Conservation (phyloP, 2,329 filamentous ascomycete genomes). For the Talaromyces sp. region DNA sequence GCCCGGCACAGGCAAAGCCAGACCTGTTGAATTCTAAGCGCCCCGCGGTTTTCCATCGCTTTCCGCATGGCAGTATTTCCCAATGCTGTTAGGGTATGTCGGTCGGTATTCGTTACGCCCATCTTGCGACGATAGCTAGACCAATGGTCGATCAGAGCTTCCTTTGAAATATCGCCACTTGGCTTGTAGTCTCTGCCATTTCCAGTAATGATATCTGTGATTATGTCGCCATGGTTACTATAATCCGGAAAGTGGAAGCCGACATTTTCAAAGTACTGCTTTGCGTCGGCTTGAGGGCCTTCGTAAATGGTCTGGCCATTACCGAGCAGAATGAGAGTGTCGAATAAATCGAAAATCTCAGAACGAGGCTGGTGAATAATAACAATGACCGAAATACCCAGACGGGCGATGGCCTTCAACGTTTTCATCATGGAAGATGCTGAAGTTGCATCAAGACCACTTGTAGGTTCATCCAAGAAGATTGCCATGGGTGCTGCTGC, state of each 20-base stretch:
- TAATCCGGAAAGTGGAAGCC: constrained; percentile 51
- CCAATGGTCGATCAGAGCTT: constrained; percentile 6
- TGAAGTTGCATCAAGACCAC: constrained; percentile 54
- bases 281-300: constrained; percentile 41
- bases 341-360: constrained; percentile 58
- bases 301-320: constrained; percentile 56
- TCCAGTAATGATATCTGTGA: constrained; percentile 58
- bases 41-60: constrained; percentile 51
- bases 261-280: constrained; percentile 50
- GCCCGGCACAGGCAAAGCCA: constrained; percentile 54
- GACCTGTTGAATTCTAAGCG: constrained; percentile 46
- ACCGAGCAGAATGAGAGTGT: constrained; percentile 55
- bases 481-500: constrained; percentile 56
- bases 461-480: constrained; percentile 55
- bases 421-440: constrained; percentile 56
- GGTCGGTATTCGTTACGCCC: neutral
- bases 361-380: constrained; percentile 60
- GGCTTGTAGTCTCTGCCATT: constrained; percentile 13
- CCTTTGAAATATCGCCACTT: constrained; percentile 10
- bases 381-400: constrained; percentile 57
- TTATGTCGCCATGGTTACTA: constrained; percentile 55
- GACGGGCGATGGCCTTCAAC: constrained; percentile 51
- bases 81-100: constrained; percentile 8
- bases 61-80: constrained; percentile 36
- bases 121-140: neutral